These are phyloP conservation scores for Ecytonucleospora hepatopenaei DNA, from an alignment of 371 early-diverging fungal genomes.

Conservation along the genomic window DNA sequence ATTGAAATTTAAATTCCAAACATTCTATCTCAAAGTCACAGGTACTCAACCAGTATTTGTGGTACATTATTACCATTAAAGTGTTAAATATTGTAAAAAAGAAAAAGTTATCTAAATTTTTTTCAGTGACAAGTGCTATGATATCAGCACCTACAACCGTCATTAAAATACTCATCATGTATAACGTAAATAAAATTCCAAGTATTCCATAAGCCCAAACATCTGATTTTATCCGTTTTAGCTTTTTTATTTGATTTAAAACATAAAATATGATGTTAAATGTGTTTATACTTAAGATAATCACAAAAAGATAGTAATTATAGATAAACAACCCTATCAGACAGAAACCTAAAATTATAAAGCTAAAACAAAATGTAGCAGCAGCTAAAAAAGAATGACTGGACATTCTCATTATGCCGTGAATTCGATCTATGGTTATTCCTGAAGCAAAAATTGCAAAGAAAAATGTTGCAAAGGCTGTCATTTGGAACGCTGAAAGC, in stretches of 20 bases:
- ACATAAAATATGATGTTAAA: constrained; percentile 18
- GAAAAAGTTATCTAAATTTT: constrained; percentile 48
- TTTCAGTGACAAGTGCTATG: constrained; percentile 30
- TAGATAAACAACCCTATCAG: constrained; percentile 6
- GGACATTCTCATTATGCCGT: constrained; percentile 17
- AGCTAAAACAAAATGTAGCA: constrained; percentile 14
- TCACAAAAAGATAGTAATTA: constrained; percentile 6
- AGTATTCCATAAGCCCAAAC: constrained; percentile 51
- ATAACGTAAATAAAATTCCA: constrained; percentile 22
- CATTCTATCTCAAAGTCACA: constrained; percentile 50
- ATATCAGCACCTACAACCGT: constrained; percentile 24
- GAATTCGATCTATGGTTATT: constrained; percentile 30
- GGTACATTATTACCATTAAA: constrained; percentile 44
- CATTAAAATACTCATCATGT: constrained; percentile 3
- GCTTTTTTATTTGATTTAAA: constrained; percentile 24
- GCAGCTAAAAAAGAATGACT: constrained; percentile 13
- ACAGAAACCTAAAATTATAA: constrained; percentile 9
- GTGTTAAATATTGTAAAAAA: constrained; percentile 36
- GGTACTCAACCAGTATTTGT: constrained; percentile 51
- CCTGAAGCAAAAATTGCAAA: constrained; percentile 35
- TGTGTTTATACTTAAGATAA: constrained; percentile 22
- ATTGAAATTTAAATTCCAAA: constrained; percentile 4
- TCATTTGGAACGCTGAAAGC: constrained; percentile 21
- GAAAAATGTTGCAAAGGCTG: constrained; percentile 25
- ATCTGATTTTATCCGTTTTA: constrained; percentile 36